Evolutionary conservation across 1,284 basidiomycete genomes (phyloP).

Genomic region (Ceratobasidium sp.): DNA sequence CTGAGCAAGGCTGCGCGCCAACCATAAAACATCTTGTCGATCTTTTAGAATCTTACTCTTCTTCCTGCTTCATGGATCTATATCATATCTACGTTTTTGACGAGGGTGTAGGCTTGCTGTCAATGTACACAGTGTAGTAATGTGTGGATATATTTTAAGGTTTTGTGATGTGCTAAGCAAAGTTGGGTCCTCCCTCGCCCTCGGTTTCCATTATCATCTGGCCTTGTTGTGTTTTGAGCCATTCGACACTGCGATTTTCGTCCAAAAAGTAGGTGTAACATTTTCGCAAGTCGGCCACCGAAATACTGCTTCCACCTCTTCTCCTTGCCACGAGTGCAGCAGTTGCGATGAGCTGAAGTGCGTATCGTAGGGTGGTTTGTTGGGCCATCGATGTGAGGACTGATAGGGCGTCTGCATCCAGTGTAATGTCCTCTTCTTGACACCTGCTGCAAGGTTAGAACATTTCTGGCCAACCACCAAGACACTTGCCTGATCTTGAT

Average conservation of each 20-base stretch:
- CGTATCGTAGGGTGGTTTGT: slow-evolving; percentile 88
- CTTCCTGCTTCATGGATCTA: background rate
- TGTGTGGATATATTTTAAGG: slow-evolving; percentile 3
- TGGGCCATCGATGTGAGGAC: slow-evolving; percentile 86
- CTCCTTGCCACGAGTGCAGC: slow-evolving; percentile 83
- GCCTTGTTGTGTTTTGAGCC: slow-evolving; percentile 82
- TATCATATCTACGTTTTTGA: background rate
- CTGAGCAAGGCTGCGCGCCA: slow-evolving; percentile 42
- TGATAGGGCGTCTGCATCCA: slow-evolving; percentile 74
- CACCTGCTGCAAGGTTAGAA: slow-evolving; percentile 59
- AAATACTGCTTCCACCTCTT: slow-evolving; percentile 77
- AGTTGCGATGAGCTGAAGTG: slow-evolving; percentile 91
- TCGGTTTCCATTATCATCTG: background rate
- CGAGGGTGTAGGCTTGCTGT: background rate
- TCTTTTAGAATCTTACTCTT: background rate
- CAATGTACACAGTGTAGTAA: background rate
- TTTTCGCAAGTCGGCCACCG: slow-evolving; percentile 81
- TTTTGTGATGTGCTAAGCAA: background rate
- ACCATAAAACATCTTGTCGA: background rate
- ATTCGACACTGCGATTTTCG: slow-evolving; percentile 92
- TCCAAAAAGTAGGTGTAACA: slow-evolving; percentile 94
- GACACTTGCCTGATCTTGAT: slow-evolving; percentile 81
- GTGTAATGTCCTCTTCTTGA: slow-evolving; percentile 94
- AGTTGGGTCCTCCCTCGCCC: background rate
- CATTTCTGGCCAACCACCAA: background rate